A percentile compares a stretch with the other conserved stretches of the same genome.
Conservation (phyloP, 2,329 filamentous ascomycete species). For the Furcasterigmium furcatum region DNA sequence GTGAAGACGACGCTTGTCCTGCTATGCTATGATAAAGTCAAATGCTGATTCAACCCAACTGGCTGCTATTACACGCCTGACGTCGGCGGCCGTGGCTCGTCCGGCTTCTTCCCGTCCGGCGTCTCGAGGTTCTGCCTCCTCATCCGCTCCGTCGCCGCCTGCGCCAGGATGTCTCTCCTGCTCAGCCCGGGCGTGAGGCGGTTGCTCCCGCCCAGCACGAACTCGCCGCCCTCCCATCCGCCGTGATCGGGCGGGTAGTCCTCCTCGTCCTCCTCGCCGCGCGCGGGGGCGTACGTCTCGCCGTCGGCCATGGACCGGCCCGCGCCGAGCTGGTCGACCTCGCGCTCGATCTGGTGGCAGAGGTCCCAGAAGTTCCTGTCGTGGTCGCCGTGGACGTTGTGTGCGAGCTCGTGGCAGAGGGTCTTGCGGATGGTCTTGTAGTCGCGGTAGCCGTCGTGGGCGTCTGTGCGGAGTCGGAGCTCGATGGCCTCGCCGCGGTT, state of each 20-base stretch:
- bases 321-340: constrained; percentile 74
- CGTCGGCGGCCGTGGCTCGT: background rate
- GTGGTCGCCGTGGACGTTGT: constrained; percentile 84
- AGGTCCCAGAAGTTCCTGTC: constrained; percentile 88
- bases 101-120: constrained; percentile 13
- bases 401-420: constrained; percentile 90
- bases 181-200: constrained; percentile 46
- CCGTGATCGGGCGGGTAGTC: constrained; percentile 63
- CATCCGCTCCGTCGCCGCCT: constrained; percentile 67
- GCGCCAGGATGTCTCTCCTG: constrained; percentile 71
- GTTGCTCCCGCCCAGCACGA: constrained; percentile 61
- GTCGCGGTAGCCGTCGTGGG: constrained; percentile 88
- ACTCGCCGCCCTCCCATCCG: constrained; percentile 77
- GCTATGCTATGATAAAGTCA: background rate
- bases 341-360: constrained; percentile 80
- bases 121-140: constrained; percentile 35
- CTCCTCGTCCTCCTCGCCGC: constrained; percentile 42
- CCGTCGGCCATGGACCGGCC: constrained; percentile 70
- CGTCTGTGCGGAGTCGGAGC: constrained; percentile 85
- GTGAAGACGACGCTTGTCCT: constrained; percentile 2
- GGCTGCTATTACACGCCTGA: too few species aligned
- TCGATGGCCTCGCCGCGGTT: constrained; percentile 90
- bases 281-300: constrained; percentile 54
- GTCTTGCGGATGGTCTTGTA: constrained; percentile 90
- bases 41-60: too few species aligned